Evolutionary conservation across 345 rosid species (phyloP).

Genomic region (Fremontodendron californicum): DNA sequence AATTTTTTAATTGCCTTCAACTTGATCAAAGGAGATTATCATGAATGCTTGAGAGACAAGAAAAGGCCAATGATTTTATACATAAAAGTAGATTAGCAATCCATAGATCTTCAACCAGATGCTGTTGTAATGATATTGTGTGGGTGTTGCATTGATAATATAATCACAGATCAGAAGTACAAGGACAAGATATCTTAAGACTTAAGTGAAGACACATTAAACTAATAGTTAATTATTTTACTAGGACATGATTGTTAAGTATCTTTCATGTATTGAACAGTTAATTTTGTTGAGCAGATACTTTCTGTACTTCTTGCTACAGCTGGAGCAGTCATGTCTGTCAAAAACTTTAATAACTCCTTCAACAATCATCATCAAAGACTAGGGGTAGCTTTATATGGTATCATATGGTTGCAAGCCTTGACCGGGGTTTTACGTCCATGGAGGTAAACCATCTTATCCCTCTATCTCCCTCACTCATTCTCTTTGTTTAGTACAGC

Average conservation of each 20-base stretch:
- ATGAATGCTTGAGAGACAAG: slow-evolving; percentile 32
- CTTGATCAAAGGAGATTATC: slow-evolving; percentile 14
- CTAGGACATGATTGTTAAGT: not conserved
- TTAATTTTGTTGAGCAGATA: slow-evolving; percentile 35
- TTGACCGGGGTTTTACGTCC: slow-evolving; percentile 61
- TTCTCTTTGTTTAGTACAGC: not conserved
- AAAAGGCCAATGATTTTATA: slow-evolving; percentile 21
- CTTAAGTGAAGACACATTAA: not conserved
- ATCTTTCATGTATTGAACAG: not conserved
- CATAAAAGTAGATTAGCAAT: not conserved
- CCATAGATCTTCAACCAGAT: not conserved
- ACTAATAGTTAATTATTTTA: not conserved
- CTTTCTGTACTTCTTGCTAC: slow-evolving; percentile 58
- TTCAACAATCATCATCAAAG: slow-evolving; percentile 83
- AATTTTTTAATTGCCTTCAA: not conserved
- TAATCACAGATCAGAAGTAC: not conserved
- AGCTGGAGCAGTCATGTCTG: slow-evolving; percentile 71
- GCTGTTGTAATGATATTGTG: too few relatives aligned
- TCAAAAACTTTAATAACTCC: slow-evolving; percentile 67
- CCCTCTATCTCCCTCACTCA: not conserved
- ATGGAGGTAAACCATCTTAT: slow-evolving; percentile 40
- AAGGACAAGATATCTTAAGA: not conserved
- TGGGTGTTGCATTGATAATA: not conserved
- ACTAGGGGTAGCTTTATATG: slow-evolving; percentile 64
- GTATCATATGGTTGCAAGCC: slow-evolving; percentile 74